A percentile compares a stretch with the other conserved stretches of the same genome.
These are phyloP conservation scores for Taphrina populina DNA, from an alignment of 1,139 yeast genomes.

Conservation along the genomic window DNA sequence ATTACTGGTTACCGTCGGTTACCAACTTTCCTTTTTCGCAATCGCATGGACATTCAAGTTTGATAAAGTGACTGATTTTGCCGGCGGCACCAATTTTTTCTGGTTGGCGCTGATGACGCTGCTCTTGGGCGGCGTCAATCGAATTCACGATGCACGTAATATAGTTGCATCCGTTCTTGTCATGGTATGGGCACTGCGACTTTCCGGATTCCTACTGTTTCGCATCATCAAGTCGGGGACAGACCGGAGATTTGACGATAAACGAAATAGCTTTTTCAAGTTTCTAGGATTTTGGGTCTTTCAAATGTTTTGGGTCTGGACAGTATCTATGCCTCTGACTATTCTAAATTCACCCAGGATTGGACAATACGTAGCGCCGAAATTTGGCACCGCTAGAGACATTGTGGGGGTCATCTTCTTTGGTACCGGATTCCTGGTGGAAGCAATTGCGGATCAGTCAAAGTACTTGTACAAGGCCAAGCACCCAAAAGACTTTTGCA, in stretches of 20 bases:
- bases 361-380: slow-evolving; percentile 10
- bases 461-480: slow-evolving; percentile 30
- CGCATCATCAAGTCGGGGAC: slow-evolving; percentile 27
- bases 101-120: slow-evolving; percentile 27
- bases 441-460: slow-evolving; percentile 28
- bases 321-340: slow-evolving; percentile 25
- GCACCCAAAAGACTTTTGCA: slow-evolving; percentile 27
- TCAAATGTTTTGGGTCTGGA: slow-evolving; percentile 32
- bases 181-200: slow-evolving; percentile 30
- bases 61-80: slow-evolving; percentile 31
- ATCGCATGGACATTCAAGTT: slow-evolving; percentile 33
- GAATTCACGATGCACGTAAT: slow-evolving; percentile 27
- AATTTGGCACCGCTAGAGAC: slow-evolving; percentile 25
- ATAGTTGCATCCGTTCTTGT: slow-evolving; percentile 28
- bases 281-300: slow-evolving; percentile 32
- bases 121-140: slow-evolving; percentile 26
- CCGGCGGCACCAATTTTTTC: slow-evolving; percentile 33
- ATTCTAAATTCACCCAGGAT: slow-evolving; percentile 25
- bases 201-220: slow-evolving; percentile 31
- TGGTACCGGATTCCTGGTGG: slow-evolving; percentile 19
- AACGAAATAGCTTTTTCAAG: slow-evolving; percentile 30
- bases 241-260: slow-evolving; percentile 29
- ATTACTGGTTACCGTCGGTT: slow-evolving; percentile 25
- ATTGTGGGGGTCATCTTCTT: slow-evolving; percentile 28
- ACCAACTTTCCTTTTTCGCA: slow-evolving; percentile 28